Base-by-base conservation (phyloP, 2,329 filamentous ascomycete species). In the Arthrinium phaeospermum region DNA sequence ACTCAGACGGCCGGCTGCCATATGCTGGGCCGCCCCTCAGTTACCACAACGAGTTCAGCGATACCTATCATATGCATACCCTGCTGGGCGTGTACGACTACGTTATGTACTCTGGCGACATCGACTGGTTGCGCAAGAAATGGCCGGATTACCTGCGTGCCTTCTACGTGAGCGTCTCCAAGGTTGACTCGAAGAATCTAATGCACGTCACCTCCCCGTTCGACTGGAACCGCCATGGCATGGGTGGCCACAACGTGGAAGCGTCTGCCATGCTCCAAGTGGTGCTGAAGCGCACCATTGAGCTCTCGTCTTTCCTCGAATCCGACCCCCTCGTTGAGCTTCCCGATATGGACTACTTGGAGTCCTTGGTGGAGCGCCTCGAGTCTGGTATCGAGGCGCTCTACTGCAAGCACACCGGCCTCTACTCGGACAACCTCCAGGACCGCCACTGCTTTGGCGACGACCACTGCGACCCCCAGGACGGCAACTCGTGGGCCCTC, bases 41-140 rank as follows among this genome's bases (percentile, higher is more conserved):
- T n/a, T 72, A 70, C 14, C 68, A 68, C 30, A 67, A 70, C 12
- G 67, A 74, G 0, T 77, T 81, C 30, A 85, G 83, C 10, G 85
- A 84, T 64, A 88, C 87, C 0, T 89, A 89, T 73, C 86, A 88
- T 68, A 82, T 87, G 75, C 87, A 86, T 82, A 85, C 85, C 4
- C 85, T 90, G 81, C 86, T 90, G 70, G 86, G 87, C 14, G 87
- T 86, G 2, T 87, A 87, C 77, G 87, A 89, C 75, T 90, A 90
- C 73, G 81, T 88, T 41, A 81, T 90, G 1, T 90, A 86, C 76
- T 86, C 85, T 1, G 84, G 85, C 70, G 85, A 89, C 71, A 82
- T 83, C 1, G 78, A 74, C 45, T 82, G 80, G 73, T 72, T 83
- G n/a, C 71, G 72, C 8, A 30, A 68, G 6, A 78, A 79, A 70